These are phyloP conservation scores for Cichorium intybus DNA, from an alignment of 140 eudicot species.

Conservation along the genomic window DNA sequence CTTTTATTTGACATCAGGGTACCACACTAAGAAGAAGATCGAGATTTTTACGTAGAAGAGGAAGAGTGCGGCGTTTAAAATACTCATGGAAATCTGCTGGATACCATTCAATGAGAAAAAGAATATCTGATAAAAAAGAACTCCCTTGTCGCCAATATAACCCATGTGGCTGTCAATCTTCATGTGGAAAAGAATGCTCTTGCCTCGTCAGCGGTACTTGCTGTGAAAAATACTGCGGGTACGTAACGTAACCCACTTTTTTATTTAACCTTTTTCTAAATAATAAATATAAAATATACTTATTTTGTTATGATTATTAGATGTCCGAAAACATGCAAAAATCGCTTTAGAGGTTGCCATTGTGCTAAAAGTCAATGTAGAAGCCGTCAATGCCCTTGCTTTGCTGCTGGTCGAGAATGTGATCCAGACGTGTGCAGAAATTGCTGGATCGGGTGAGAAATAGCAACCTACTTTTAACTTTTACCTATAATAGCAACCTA, in stretches of 20 bases:
- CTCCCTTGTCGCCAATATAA: constrained; percentile 86
- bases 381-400: constrained; percentile 98
- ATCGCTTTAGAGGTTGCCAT: constrained; percentile 96
- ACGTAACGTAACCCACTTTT: not conserved
- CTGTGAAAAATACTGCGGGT: constrained; percentile 99
- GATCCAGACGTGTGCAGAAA: constrained; percentile 99
- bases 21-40: constrained; percentile 77
- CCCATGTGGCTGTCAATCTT: constrained; percentile 93
- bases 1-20: constrained; percentile 46
- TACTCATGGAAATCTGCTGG: constrained; percentile 95
- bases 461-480: not conserved
- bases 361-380: constrained; percentile 99
- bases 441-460: constrained; percentile 91
- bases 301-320: constrained; percentile 21
- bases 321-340: constrained; percentile 95
- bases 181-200: constrained; percentile 95
- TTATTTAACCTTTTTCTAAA: not conserved
- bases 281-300: not conserved
- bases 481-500: too few species aligned
- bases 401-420: constrained; percentile 98
- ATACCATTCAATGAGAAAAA: constrained; percentile 79
- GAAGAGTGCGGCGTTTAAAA: constrained; percentile 93
- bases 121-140: constrained; percentile 92
- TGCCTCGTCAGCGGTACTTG: constrained; percentile 92
- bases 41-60: constrained; percentile 87